Evolutionary conservation across 2,329 filamentous ascomycete genomes (phyloP).

Genomic region (Ophidiomyces ophidiicola): DNA sequence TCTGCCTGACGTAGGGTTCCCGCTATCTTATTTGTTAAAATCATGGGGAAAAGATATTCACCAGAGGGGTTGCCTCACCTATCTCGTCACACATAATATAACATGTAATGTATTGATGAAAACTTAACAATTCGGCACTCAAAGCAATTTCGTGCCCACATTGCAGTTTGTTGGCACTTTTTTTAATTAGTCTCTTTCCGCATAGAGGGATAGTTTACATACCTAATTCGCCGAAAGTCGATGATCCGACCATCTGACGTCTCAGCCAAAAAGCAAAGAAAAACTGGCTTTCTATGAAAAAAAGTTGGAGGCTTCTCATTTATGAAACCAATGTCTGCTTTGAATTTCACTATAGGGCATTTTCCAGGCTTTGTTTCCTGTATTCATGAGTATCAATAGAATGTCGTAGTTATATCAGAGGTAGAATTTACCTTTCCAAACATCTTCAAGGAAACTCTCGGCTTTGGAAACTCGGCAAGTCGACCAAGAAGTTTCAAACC

Average conservation of each 20-base stretch:
- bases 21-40: constrained; percentile 29
- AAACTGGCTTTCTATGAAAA: constrained; percentile 55
- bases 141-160: constrained; percentile 50
- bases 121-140: constrained; percentile 42
- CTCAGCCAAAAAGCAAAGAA: constrained; percentile 62
- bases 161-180: constrained; percentile 53
- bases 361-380: constrained; percentile 28
- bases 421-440: constrained; percentile 34
- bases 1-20: constrained; percentile 45
- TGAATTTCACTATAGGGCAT: constrained; percentile 48
- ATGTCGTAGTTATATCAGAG: constrained; percentile 30
- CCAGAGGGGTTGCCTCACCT: constrained; percentile 33
- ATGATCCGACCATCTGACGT: constrained; percentile 55
- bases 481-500: constrained; percentile 56
- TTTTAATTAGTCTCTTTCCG: constrained; percentile 11
- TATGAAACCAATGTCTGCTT: constrained; percentile 55
- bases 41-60: not conserved
- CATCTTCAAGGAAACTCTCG: constrained; percentile 44
- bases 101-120: constrained; percentile 50
- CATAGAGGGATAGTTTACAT: constrained; percentile 7
- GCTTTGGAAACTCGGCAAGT: constrained; percentile 59
- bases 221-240: constrained; percentile 55
- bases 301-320: constrained; percentile 50
- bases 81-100: constrained; percentile 78
- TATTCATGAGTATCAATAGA: constrained; percentile 20